Percentiles rank a stretch among this genome's conserved stretches.
Conservation (phyloP, 306 rosid genomes). For the Mimosa pudica region DNA sequence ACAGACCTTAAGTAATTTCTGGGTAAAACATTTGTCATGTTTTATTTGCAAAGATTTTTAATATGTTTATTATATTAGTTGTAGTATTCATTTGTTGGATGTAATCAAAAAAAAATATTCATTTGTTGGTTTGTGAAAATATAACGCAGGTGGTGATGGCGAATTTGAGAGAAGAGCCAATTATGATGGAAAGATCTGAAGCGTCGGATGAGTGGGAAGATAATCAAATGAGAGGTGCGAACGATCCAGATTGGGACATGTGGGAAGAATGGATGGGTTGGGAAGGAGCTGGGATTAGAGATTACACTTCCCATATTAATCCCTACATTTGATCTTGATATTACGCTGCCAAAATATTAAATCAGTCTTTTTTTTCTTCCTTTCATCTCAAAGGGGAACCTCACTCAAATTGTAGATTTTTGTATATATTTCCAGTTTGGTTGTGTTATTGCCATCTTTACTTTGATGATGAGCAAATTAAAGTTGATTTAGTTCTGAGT, state of each 20-base stretch:
- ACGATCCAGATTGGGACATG: conserved; percentile 68
- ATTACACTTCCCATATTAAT: conserved; percentile 79
- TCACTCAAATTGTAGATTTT: too few species aligned
- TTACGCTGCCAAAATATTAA: too few species aligned
- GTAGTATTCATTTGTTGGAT: background rate
- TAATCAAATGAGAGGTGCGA: conserved; percentile 65
- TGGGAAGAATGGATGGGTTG: conserved; percentile 99
- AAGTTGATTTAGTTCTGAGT: too few species aligned
- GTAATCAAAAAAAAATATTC: background rate
- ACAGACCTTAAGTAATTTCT: too few species aligned
- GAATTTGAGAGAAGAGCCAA: conserved; percentile 60
- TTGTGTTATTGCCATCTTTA: too few species aligned
- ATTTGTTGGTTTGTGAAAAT: background rate
- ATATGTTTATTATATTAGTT: background rate
- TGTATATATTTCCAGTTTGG: too few species aligned
- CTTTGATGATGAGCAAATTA: too few species aligned
- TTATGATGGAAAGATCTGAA: conserved; percentile 32
- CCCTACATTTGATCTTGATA: conserved; percentile 47
- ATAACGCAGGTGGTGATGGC: conserved; percentile 64
- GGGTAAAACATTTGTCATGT: too few species aligned
- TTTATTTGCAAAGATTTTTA: too few species aligned
- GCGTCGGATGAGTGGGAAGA: conserved; percentile 42
- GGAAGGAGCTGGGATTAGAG: conserved; percentile 97
- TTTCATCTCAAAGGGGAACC: too few species aligned
- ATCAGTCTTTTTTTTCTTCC: too few species aligned